Conservation (phyloP, 2,329 filamentous ascomycete species). For the Triangularia setosa region DNA sequence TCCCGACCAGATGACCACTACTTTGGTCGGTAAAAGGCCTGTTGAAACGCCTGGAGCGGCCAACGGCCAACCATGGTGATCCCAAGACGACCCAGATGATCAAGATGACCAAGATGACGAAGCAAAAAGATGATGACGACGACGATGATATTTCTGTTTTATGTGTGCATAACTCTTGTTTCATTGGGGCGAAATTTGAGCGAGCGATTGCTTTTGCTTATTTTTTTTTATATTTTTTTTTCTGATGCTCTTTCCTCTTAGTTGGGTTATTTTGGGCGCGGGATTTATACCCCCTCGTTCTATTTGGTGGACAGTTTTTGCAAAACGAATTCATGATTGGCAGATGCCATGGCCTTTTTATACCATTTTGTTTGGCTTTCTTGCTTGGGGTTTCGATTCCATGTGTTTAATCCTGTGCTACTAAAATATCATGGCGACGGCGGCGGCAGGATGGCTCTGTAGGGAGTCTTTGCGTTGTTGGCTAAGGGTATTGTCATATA, state of each 20-base stretch:
- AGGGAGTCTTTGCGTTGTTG: not conserved
- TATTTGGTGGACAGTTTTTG: not conserved
- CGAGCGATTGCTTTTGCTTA: constrained; percentile 26
- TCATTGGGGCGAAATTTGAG: constrained; percentile 12
- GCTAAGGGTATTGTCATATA: not conserved
- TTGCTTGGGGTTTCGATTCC: constrained; percentile 9
- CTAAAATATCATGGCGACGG: not conserved
- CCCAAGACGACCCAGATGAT: constrained; percentile 10
- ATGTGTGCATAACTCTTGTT: constrained; percentile 1
- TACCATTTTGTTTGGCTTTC: not conserved
- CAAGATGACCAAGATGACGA: constrained; percentile 10
- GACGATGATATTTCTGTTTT: constrained; percentile 15
- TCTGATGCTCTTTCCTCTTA: constrained; percentile 18
- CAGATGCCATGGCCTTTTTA: not conserved
- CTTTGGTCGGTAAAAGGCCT: constrained; percentile 2
- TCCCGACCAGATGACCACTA: constrained; percentile 14
- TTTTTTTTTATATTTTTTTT: constrained; percentile 24
- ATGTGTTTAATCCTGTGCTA: constrained; percentile 11
- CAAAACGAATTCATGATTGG: not conserved
- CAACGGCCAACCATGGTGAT: constrained; percentile 1
- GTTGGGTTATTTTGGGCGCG: constrained; percentile 5
- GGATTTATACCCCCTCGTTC: not conserved
- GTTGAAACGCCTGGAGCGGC: not conserved
- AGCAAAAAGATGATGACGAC: constrained; percentile 20
- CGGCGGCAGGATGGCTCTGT: not conserved